Conservation (phyloP, 176 grass and related monocot species). For the Avena insularis region DNA sequence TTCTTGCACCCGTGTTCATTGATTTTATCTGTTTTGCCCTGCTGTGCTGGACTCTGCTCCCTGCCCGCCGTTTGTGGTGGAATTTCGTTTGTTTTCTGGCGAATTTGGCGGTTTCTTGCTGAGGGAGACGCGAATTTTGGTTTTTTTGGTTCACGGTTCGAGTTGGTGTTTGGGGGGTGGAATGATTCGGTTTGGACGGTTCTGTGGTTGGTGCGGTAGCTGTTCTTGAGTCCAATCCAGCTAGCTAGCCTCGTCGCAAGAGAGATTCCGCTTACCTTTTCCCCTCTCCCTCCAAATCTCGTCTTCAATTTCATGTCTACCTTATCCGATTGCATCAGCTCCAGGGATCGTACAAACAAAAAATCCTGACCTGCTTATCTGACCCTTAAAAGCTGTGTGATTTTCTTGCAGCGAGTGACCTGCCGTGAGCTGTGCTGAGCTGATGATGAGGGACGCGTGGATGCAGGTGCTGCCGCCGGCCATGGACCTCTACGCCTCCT, state of each 20-base stretch:
- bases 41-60: no score
- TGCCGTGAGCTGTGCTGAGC: constrained; percentile 6
- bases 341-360: no score
- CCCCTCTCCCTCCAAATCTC: neutral
- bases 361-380: no score
- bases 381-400: neutral
- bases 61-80: neutral
- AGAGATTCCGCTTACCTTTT: constrained; percentile 20
- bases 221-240: constrained; percentile 40
- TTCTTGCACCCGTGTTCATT: neutral
- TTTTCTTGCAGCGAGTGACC: constrained; percentile 38
- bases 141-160: neutral
- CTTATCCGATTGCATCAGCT: no score
- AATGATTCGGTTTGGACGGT: neutral
- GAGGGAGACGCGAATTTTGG: neutral
- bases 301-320: neutral
- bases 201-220: neutral
- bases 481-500: constrained; percentile 48
- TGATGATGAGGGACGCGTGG: constrained; percentile 66
- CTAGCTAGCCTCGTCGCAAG: neutral
- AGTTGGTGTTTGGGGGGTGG: neutral
- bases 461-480: constrained; percentile 73
- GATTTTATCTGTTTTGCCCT: no score
- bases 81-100: neutral
- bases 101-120: neutral